A percentile compares a stretch with the other conserved stretches of the same genome.
phyloP scores from a whole-genome alignment of 2,329 filamentous ascomycete genomes.

The Calycina marina region DNA sequence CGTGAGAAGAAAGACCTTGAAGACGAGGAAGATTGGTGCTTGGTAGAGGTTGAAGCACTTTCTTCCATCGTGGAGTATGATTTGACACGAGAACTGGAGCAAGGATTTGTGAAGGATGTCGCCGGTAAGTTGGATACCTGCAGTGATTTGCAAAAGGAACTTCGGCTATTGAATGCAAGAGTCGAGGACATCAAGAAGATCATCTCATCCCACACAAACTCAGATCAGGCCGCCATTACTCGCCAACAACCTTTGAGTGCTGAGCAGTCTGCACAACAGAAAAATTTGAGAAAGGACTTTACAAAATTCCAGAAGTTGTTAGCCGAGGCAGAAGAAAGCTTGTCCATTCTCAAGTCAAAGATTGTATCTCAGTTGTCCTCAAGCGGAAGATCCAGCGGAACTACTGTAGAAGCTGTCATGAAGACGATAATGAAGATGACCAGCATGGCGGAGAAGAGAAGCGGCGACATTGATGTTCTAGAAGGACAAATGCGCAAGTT shows the following conservation, averaged over 20 bases:
- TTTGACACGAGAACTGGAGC: slow-evolving; percentile 48
- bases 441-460: slow-evolving; percentile 78
- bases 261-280: slow-evolving; percentile 73
- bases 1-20: slow-evolving; percentile 56
- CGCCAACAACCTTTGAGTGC: slow-evolving; percentile 63
- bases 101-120: slow-evolving; percentile 53
- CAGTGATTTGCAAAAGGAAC: slow-evolving; percentile 52
- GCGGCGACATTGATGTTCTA: slow-evolving; percentile 77
- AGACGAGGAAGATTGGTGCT: slow-evolving; percentile 50
- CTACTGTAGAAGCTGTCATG: slow-evolving; percentile 83
- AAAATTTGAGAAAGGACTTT: slow-evolving; percentile 65
- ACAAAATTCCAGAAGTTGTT: slow-evolving; percentile 60
- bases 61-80: slow-evolving; percentile 46
- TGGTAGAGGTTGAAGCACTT: slow-evolving; percentile 63
- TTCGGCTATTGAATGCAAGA: slow-evolving; percentile 57
- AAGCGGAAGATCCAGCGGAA: slow-evolving; percentile 33
- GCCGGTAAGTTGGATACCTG: slow-evolving; percentile 54
- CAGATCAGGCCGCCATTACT: slow-evolving; percentile 47
- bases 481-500: slow-evolving; percentile 75
- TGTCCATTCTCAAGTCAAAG: slow-evolving; percentile 66
- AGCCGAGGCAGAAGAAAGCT: slow-evolving; percentile 62
- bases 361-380: slow-evolving; percentile 43
- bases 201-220: slow-evolving; percentile 55
- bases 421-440: slow-evolving; percentile 91
- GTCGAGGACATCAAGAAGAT: slow-evolving; percentile 66